Base-by-base conservation (phyloP, 2,329 filamentous ascomycete species). In the Lecanicillium sp. region DNA sequence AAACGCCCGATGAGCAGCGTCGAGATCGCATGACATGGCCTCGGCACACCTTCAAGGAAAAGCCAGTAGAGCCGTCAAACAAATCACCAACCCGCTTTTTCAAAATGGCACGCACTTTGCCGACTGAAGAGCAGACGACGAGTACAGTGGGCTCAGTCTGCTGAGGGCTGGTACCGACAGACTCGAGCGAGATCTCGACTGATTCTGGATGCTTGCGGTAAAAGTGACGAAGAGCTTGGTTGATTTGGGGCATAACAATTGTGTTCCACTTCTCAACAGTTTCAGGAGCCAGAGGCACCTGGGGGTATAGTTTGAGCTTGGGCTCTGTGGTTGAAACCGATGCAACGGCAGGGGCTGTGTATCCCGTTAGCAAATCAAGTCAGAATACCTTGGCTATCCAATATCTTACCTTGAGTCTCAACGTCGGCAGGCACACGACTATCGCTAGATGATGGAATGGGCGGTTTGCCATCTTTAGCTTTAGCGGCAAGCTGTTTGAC, bases 111-210 rank as follows among this genome's bases (percentile, higher is more conserved):
- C 82, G 79, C 20, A 89, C 80, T 54, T 85, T 85, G 35, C 67
- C 67, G 8, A 85, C 81, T 4, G 83, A 88, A 3, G 76, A 82
- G 59, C 85, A 90, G 4, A 86, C 80, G 8, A 90, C 78, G 15
- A 89, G 67, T 0, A 88, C 82, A 0, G 85, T 89, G 1, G 85
- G 83, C 39, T 71, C 74, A 0, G 80, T 78, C 39, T 73, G 77
- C 27, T 78, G 69, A 5, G 76, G 70, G 3, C 76, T 78, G 37
- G 83, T 78, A 14, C 85, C 85, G 29, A 88, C 78, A 1, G 79
- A 82, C 43, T 86, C 78, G 2, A 90, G 73, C 9, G 82, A 83
- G 29, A 90, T 86, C 50, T 85, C 84, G 25, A 86, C 78, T 1
- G 83, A 85, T 54, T 90, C 85, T 0, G 79, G 73, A 35, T 85